A percentile compares a stretch with the other conserved stretches of the same genome.
phyloP scores from a whole-genome alignment of 164 flowering plant genomes.

The Litsea cubeba region DNA sequence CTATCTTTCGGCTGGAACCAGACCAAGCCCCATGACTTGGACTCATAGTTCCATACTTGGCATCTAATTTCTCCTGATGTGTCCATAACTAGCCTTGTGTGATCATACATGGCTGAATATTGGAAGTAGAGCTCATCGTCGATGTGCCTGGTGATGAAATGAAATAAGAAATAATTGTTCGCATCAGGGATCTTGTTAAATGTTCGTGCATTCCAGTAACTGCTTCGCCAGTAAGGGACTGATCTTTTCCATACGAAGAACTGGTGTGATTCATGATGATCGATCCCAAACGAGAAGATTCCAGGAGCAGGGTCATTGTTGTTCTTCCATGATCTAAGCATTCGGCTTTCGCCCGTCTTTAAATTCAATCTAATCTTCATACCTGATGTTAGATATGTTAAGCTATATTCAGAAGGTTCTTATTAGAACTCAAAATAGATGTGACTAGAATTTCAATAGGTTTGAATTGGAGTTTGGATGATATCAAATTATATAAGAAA shows the following conservation, averaged over 20 bases:
- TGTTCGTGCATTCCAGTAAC: constrained; percentile 11
- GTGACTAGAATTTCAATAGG: too few relatives aligned
- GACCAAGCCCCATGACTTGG: neutral
- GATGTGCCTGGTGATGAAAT: neutral
- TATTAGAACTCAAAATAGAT: too few relatives aligned
- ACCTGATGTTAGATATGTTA: neutral
- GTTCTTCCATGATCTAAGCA: constrained; percentile 14
- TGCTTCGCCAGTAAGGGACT: constrained; percentile 16
- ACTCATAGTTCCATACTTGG: neutral
- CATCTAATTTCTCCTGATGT: neutral
- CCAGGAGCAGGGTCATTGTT: constrained; percentile 11
- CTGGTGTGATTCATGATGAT: neutral
- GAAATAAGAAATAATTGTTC: neutral
- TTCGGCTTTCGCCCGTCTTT: neutral
- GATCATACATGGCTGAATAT: neutral
- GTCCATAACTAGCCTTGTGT: neutral
- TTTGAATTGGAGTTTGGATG: too few relatives aligned
- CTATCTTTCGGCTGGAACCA: neutral
- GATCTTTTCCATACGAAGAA: constrained; percentile 5
- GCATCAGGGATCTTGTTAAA: constrained; percentile 6
- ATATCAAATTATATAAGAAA: too few relatives aligned
- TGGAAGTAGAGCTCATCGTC: neutral
- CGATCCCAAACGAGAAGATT: constrained; percentile 3
- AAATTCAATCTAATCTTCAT: constrained; percentile 1
- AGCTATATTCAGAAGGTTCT: too few relatives aligned